Evolutionary conservation across 768 basidiomycete species (phyloP), one percentile per base, ranked within the genome.

Genomic region (Kockovaella imperatae): DNA sequence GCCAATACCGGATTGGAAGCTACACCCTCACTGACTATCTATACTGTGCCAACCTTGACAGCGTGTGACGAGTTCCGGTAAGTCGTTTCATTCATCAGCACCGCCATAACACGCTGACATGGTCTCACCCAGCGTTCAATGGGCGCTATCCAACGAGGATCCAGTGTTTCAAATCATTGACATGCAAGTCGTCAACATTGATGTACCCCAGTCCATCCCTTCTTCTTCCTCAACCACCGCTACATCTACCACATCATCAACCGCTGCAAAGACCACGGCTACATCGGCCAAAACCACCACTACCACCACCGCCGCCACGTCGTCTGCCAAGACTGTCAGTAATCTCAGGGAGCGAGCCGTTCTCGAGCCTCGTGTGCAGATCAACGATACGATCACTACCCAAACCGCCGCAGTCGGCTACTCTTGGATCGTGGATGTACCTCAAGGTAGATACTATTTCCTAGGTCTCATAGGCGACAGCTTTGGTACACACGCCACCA

Each of bases 201-300:
- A 38, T 13, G 24, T 54, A 15, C 31, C 44, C 17, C 52, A 54
- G 24, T 28, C 47, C 21, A 54, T 49, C n/a, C 41, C 52, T 11
- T n/a, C 47, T 20, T 24, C 35, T 18, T 28, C 48, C 23, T 35
- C 58, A 23, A 40, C 36, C 38, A 14, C 51, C n/a, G 42, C 35
- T 30, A 45, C 49, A 13, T 35, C 40, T 17, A 32, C 43, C n/a
- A 38, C 55, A 2, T 49, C 48, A 23, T 36, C 47, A n/a, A 44
- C 52, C 21, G 32, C 52, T 28, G 28, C 45, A 14, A 13, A 35
- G 3, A 31, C 38, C 17, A 40, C 34, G 13, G 40, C 50, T 41
- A 23, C 13, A 26, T 23, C 44, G 17, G 42, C 53, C 23, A 41
- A n/a, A 15, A 28, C 54, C 15, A 24, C 42, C 24, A 39, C 50